Evolutionary conservation across 2,329 filamentous ascomycete species (phyloP).

Genomic region (Alternaria atra): DNA sequence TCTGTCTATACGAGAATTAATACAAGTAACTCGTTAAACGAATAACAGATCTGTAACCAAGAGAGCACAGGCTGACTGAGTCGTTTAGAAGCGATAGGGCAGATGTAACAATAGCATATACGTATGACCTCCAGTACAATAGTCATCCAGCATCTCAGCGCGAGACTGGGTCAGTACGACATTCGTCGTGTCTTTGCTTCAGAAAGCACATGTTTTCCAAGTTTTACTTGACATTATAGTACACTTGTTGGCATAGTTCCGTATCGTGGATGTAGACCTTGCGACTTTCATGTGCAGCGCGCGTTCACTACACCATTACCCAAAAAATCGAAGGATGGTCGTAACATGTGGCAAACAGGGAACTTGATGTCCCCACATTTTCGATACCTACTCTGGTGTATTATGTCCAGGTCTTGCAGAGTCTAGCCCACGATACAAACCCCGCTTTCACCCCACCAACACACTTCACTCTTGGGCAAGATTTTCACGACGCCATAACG

Average conservation of each 20-base stretch:
- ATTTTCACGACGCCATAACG: not conserved
- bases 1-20: not conserved
- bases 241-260: not conserved
- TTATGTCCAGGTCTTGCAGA: not conserved
- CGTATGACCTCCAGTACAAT: not conserved
- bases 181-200: too few relatives aligned
- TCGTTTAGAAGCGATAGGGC: not conserved
- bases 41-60: not conserved
- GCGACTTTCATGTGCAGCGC: not conserved
- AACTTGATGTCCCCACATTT: not conserved
- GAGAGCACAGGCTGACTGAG: not conserved
- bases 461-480: not conserved
- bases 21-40: not conserved
- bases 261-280: not conserved
- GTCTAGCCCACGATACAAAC: not conserved
- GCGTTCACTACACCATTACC: not conserved
- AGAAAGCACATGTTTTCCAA: too few relatives aligned
- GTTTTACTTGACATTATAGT: too few relatives aligned
- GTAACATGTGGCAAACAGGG: not conserved
- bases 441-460: slow-evolving; percentile 13
- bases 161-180: too few relatives aligned
- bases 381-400: not conserved
- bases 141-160: too few relatives aligned
- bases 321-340: not conserved
- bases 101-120: not conserved